Conservation (phyloP, 2,329 filamentous ascomycete genomes). For the Colletotrichum plurivorum region DNA sequence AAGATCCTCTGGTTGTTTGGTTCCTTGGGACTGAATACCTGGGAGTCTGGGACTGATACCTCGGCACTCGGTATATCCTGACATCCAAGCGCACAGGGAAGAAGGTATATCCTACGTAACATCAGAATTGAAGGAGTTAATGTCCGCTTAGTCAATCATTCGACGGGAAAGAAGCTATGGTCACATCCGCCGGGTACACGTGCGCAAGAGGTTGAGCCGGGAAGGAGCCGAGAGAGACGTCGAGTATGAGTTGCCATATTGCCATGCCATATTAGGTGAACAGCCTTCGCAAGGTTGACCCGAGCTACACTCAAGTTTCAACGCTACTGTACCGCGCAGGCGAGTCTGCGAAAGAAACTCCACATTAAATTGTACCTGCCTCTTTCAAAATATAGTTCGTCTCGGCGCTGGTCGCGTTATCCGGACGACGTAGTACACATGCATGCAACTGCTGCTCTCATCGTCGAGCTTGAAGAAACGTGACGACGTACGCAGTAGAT, state of each 20-base stretch:
- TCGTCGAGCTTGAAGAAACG: no score
- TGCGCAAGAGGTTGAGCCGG: constrained; percentile 1
- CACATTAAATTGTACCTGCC: constrained; percentile 3
- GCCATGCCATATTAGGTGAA: no score
- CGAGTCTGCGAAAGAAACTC: not conserved
- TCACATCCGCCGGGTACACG: constrained; percentile 16
- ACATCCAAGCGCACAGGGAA: no score
- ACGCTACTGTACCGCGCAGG: not conserved
- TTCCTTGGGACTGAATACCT: no score
- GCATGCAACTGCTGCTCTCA: not conserved
- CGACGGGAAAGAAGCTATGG: not conserved
- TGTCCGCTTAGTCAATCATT: no score
- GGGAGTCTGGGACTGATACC: no score
- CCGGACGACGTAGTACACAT: not conserved
- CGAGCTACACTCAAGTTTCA: no score
- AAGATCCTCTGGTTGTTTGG: not conserved
- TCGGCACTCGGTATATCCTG: no score
- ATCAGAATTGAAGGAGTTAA: no score
- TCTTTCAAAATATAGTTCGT: constrained; percentile 14
- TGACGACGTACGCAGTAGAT: no score
- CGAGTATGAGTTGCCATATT: not conserved
- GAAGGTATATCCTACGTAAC: no score
- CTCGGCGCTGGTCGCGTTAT: not conserved
- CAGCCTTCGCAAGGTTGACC: no score
- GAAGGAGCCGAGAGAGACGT: not conserved